phyloP scores from a whole-genome alignment of 768 basidiomycete genomes.

The Naganishia vaughanmartiniae region DNA sequence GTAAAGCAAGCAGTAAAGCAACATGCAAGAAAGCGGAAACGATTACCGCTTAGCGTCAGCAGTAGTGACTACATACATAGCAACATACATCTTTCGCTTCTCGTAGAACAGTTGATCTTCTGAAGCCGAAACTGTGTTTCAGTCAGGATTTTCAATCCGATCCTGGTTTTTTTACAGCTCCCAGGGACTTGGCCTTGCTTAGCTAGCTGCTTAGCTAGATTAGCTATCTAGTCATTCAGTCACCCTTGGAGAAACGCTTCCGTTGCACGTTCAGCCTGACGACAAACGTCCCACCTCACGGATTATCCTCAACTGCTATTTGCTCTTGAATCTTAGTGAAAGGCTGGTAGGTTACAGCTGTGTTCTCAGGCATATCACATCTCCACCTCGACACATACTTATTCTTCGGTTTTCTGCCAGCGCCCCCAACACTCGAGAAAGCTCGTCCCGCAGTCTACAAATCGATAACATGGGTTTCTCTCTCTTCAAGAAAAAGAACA shows the following conservation, averaged over 20 bases:
- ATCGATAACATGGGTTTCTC: constrained; percentile 35
- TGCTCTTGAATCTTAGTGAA: background rate
- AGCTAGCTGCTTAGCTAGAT: too few relatives aligned
- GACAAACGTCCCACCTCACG: background rate
- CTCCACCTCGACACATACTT: background rate
- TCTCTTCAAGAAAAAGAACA: constrained; percentile 33
- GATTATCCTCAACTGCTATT: constrained; percentile 1
- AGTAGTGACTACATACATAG: background rate
- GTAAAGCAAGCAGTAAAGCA: background rate
- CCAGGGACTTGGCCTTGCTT: too few relatives aligned
- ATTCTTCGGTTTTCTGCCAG: background rate
- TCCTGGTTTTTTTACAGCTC: background rate
- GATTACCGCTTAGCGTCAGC: background rate
- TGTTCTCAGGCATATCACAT: background rate
- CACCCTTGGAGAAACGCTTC: background rate
- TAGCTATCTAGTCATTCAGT: constrained; percentile 1
- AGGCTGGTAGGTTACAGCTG: background rate
- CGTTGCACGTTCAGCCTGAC: background rate
- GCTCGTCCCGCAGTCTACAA: background rate
- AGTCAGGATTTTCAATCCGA: background rate
- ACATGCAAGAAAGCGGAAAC: background rate
- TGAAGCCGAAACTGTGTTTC: constrained; percentile 23
- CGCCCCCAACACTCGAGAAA: background rate
- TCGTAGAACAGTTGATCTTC: background rate
- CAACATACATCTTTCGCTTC: constrained; percentile 2